Base-by-base conservation (phyloP, 306 rosid species). In the Cajanus cajan region DNA sequence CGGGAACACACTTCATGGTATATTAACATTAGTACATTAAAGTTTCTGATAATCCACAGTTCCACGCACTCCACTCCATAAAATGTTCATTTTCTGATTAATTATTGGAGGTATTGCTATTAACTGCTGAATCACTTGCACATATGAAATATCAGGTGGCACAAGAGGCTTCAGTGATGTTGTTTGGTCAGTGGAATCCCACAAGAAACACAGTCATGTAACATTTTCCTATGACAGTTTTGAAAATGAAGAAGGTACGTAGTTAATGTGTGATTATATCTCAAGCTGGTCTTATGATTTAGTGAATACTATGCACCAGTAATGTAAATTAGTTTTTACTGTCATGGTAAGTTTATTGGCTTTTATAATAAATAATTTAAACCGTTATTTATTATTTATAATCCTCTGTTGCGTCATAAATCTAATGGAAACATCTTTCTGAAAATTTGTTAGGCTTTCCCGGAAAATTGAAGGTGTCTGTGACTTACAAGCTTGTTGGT, bases 191-290 rank as follows among this genome's bases (percentile, higher is more conserved):
- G 85, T 87, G 47, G 24, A 64, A 16, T 39, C 73, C 25, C 61
- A 92, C 83, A 21, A 2, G 0, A 33, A 55, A 55, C 85, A 87
- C 7, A 85, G 87, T 40, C 86, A 85, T 36, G 82, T 90, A 45
- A 87, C 88, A 36, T 89, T 92, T 64, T 72, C 76, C 50, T 85
- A 92, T 64, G 11, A 61, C 66, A 90, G 90, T 70, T 52, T 3
- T 34, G 93, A 92, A 31, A 88, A 86, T 0, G 96, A 92, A 59
- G 43, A 92, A 85, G 97, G 97, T 91, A 74, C 1, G 0, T n/a
- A n/a, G n/a, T n/a, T n/a, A n/a, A n/a, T n/a, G n/a, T 50, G 16
- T 4, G 11, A 52, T 11, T 9, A 62, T 15, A 12, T 28, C 21
- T 59, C 41, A 59, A 31, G 40, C 67, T n/a, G n/a, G n/a, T n/a